Conservation (phyloP, 768 basidiomycete species). For the Sutorius australiensis region DNA sequence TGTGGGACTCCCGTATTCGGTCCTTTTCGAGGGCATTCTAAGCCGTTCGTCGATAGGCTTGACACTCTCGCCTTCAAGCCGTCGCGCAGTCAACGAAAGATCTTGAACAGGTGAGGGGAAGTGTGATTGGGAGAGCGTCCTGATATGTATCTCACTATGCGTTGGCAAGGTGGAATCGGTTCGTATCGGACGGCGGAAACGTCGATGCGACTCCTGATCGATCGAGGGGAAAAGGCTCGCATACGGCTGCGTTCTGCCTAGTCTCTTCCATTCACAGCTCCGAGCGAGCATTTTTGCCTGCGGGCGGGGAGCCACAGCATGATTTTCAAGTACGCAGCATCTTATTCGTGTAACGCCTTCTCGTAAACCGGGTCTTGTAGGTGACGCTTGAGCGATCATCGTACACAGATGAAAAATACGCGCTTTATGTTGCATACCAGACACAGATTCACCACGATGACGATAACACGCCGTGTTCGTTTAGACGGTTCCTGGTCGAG, state of each 20-base stretch:
- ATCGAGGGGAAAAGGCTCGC: conserved; percentile 10
- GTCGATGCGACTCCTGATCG: conserved; percentile 18
- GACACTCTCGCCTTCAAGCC: conserved; percentile 64
- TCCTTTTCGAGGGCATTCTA: conserved; percentile 12
- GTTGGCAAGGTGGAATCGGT: conserved; percentile 65
- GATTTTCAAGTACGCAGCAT: conserved; percentile 52
- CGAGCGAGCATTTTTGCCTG: conserved; percentile 39
- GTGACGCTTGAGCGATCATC: conserved; percentile 72
- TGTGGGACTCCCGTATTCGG: conserved; percentile 17
- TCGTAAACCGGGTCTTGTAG: conserved; percentile 36
- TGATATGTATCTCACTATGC: not conserved
- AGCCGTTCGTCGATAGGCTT: conserved; percentile 42
- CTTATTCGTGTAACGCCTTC: not conserved
- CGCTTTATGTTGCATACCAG: conserved; percentile 76
- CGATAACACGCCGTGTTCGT: conserved; percentile 47
- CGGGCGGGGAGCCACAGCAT: conserved; percentile 38
- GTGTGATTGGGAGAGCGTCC: not conserved
- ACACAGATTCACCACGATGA: conserved; percentile 69
- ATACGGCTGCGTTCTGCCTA: conserved; percentile 37
- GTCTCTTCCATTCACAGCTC: conserved; percentile 50
- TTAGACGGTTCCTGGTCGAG: conserved; percentile 74
- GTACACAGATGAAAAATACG: conserved; percentile 77
- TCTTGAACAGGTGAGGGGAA: conserved; percentile 57
- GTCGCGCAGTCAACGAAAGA: conserved; percentile 70
- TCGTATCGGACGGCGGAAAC: conserved; percentile 45